Percentiles rank a stretch among this genome's conserved stretches.
These are phyloP conservation scores for Paspalum notatum DNA, from an alignment of 176 grass and related monocot genomes.

Conservation along the genomic window DNA sequence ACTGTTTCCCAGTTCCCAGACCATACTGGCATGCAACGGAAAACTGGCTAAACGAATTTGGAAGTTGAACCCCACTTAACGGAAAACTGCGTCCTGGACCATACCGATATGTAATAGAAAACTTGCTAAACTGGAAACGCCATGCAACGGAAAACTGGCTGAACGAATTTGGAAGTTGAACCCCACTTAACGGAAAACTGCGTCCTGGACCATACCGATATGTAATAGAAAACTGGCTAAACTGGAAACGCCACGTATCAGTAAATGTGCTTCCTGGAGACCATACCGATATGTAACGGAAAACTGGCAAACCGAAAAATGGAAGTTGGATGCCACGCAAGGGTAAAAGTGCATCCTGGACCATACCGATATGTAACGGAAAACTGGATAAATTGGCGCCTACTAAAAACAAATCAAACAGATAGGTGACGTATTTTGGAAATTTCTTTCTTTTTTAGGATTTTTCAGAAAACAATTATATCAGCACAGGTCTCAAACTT, in stretches of 20 bases:
- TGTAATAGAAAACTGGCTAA: not conserved
- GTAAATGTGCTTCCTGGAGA: no score
- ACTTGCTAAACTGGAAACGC: not conserved
- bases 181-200: not conserved
- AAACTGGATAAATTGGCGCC: constrained; percentile 6
- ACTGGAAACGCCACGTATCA: no score
- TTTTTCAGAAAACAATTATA: constrained; percentile 2
- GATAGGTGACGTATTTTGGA: not conserved
- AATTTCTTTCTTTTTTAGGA: not conserved
- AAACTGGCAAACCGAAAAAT: no score
- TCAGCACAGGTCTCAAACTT: not conserved
- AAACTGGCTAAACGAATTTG: not conserved
- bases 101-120: not conserved
- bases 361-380: not conserved
- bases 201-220: not conserved
- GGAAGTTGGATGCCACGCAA: not conserved
- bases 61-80: constrained; percentile 14
- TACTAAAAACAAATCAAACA: constrained; percentile 32
- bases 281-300: no score
- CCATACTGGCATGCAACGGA: no score
- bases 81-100: not conserved
- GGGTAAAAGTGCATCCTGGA: not conserved
- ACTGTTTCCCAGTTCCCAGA: not conserved
- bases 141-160: not conserved
- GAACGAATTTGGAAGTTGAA: constrained; percentile 15